phyloP scores from a whole-genome alignment of 345 rosid species.

The Gossypium raimondii region DNA sequence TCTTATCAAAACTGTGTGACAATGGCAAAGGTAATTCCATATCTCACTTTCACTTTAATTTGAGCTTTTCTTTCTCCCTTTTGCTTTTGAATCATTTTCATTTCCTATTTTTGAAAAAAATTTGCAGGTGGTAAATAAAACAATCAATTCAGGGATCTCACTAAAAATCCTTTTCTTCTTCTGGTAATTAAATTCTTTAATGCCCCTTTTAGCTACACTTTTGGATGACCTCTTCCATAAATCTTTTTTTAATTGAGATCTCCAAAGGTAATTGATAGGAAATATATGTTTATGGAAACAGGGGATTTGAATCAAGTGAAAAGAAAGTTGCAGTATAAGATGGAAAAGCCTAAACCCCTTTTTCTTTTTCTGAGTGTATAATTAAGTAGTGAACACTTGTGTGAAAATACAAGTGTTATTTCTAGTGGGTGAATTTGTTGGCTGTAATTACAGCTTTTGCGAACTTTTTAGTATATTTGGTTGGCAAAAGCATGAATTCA shows the following conservation, averaged over 20 bases:
- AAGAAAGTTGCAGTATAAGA: slow-evolving; percentile 23
- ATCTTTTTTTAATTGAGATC: neutral
- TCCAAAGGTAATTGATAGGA: slow-evolving; percentile 15
- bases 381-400: slow-evolving; percentile 16
- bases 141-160: neutral
- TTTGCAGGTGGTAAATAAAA: slow-evolving; percentile 40
- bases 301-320: slow-evolving; percentile 30
- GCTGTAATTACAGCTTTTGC: slow-evolving; percentile 1
- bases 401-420: slow-evolving; percentile 18
- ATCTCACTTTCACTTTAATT: neutral
- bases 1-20: slow-evolving; percentile 53
- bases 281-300: slow-evolving; percentile 19
- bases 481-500: slow-evolving; percentile 11
- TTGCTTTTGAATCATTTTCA: neutral
- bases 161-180: neutral
- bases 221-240: neutral
- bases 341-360: slow-evolving; percentile 19
- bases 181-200: slow-evolving; percentile 23
- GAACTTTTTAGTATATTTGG: neutral
- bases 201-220: neutral
- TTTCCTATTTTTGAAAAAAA: neutral
- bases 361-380: slow-evolving; percentile 5
- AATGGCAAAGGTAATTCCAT: slow-evolving; percentile 48
- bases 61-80: neutral
- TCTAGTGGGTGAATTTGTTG: slow-evolving; percentile 6